Evolutionary conservation across 1,139 yeast species (phyloP).

Genomic region (Lizanozyma gosingica): DNA sequence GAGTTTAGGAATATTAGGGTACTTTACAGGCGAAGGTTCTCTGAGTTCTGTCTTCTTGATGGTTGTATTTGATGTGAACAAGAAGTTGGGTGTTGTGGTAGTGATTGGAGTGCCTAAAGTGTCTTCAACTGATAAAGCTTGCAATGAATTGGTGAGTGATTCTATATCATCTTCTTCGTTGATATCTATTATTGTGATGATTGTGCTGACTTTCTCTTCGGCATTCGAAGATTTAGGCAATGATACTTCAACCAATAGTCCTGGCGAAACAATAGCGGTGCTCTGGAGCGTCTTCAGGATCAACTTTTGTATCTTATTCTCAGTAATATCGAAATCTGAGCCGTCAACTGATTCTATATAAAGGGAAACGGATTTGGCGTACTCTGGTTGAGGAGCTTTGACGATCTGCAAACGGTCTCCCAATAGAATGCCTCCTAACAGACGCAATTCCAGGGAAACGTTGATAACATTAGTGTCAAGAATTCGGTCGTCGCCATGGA

Average conservation of each 20-base stretch:
- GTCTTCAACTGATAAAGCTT: slow-evolving; percentile 15
- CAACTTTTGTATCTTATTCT: slow-evolving; percentile 7
- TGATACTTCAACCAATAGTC: slow-evolving; percentile 17
- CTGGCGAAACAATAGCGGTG: slow-evolving; percentile 50
- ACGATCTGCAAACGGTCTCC: slow-evolving; percentile 63
- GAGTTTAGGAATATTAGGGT: slow-evolving; percentile 33
- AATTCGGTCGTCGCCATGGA: slow-evolving; percentile 29
- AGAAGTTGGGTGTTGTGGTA: not conserved
- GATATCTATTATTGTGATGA: slow-evolving; percentile 16
- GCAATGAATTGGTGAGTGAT: slow-evolving; percentile 11
- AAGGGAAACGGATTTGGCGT: slow-evolving; percentile 25
- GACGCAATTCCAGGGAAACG: slow-evolving; percentile 41
- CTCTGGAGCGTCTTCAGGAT: slow-evolving; percentile 36
- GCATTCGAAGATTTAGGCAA: not conserved
- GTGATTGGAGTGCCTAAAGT: not conserved
- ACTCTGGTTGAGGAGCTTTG: slow-evolving; percentile 42
- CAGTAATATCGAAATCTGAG: slow-evolving; percentile 2
- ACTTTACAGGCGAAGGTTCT: slow-evolving; percentile 14
- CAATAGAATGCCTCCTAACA: slow-evolving; percentile 47
- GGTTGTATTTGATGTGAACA: slow-evolving; percentile 5
- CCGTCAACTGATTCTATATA: slow-evolving; percentile 5
- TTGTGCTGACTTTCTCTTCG: slow-evolving; percentile 2
- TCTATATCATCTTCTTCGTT: slow-evolving; percentile 13
- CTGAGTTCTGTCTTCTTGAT: slow-evolving; percentile 10
- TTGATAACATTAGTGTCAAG: slow-evolving; percentile 45